Percentiles rank a stretch among this genome's conserved stretches.
Evolutionary conservation across 768 basidiomycete species (phyloP).

Genomic region (Leucosporidium creatinivorum): DNA sequence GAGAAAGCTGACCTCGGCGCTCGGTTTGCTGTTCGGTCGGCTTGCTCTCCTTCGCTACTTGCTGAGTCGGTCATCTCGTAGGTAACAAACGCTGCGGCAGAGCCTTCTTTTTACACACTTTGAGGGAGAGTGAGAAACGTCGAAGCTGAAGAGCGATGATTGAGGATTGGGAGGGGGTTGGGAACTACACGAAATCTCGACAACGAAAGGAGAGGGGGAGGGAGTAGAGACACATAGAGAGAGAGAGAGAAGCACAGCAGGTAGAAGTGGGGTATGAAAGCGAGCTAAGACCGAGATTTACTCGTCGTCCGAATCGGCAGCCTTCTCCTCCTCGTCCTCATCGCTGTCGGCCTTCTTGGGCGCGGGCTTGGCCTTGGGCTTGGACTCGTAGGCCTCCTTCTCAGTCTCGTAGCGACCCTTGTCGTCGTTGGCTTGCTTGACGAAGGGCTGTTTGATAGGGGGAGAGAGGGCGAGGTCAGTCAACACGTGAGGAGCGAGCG

Average conservation of each 20-base stretch:
- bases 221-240: neutral
- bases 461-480: neutral
- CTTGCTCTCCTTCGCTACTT: too few species aligned
- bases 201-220: neutral
- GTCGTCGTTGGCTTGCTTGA: constrained; percentile 76
- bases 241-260: neutral
- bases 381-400: constrained; percentile 43
- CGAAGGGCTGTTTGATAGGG: constrained; percentile 59
- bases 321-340: neutral
- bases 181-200: too few species aligned
- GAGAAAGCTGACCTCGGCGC: too few species aligned
- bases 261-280: neutral
- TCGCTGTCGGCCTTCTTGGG: neutral
- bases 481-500: neutral
- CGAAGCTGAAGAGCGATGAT: too few species aligned
- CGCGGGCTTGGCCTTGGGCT: neutral
- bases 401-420: constrained; percentile 80
- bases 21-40: too few species aligned
- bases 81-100: too few species aligned
- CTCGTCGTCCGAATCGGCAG: neutral
- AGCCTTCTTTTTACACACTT: too few species aligned
- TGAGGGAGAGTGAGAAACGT: too few species aligned
- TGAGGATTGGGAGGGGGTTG: too few species aligned
- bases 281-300: neutral
- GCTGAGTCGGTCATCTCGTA: too few species aligned